Percentiles rank a stretch among this genome's conserved stretches.
Conservation (phyloP, 176 grass and related monocot species). For the Thalia dealbata region DNA sequence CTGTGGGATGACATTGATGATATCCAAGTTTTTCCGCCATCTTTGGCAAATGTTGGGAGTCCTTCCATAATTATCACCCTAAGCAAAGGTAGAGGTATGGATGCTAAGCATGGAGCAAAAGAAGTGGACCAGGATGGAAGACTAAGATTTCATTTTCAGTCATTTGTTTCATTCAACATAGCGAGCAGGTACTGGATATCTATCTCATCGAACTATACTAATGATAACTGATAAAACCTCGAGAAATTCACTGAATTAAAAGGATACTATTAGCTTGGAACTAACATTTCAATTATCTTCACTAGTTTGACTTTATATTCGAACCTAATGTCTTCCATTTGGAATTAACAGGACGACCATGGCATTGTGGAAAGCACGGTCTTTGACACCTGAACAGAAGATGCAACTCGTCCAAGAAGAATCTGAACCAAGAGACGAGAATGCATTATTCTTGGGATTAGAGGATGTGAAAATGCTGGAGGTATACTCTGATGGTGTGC, state of each 20-base stretch:
- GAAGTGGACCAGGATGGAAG: slow-evolving; percentile 59
- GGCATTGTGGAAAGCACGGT: slow-evolving; percentile 90
- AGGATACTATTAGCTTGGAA: neutral
- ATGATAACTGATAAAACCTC: neutral
- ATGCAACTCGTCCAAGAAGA: slow-evolving; percentile 71
- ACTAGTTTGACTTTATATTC: neutral
- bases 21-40: slow-evolving; percentile 61
- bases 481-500: slow-evolving; percentile 42
- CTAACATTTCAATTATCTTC: neutral
- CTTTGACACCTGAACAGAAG: slow-evolving; percentile 60
- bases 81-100: slow-evolving; percentile 66
- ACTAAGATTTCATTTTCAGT: slow-evolving; percentile 72
- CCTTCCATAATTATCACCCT: slow-evolving; percentile 73
- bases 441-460: slow-evolving; percentile 54
- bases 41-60: slow-evolving; percentile 44
- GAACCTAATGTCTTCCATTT: neutral
- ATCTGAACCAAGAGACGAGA: slow-evolving; percentile 60
- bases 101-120: slow-evolving; percentile 90
- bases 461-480: slow-evolving; percentile 67
- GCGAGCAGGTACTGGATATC: slow-evolving; percentile 70
- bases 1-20: slow-evolving; percentile 97
- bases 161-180: slow-evolving; percentile 86
- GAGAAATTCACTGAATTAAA: neutral
- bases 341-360: slow-evolving; percentile 60
- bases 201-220: neutral